These are phyloP conservation scores for Laguncularia racemosa DNA, from an alignment of 345 rosid species.

Conservation along the genomic window DNA sequence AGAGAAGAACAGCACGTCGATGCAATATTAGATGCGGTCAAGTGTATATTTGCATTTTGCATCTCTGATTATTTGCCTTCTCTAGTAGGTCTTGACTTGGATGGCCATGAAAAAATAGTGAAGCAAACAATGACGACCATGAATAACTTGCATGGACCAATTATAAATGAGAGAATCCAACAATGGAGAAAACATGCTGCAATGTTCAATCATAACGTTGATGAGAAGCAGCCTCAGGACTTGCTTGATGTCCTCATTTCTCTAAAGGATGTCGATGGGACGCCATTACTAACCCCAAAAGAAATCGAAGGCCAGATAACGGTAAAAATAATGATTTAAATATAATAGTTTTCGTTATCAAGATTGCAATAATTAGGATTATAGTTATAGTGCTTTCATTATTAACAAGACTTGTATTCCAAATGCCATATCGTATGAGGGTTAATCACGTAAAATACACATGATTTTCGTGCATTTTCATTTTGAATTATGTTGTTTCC, in stretches of 20 bases:
- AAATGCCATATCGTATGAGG: no score
- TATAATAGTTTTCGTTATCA: not conserved
- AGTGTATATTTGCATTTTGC: slow-evolving; percentile 29
- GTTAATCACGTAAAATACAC: no score
- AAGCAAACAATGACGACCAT: slow-evolving; percentile 13
- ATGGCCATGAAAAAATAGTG: slow-evolving; percentile 42
- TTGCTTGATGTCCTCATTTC: slow-evolving; percentile 40
- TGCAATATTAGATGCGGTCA: slow-evolving; percentile 30
- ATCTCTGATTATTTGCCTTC: slow-evolving; percentile 43
- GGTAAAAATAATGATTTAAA: slow-evolving; percentile 17
- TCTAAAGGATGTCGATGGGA: slow-evolving; percentile 20
- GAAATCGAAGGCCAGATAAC: slow-evolving; percentile 37
- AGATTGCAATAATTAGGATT: no score
- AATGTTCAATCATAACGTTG: not conserved
- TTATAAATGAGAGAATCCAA: slow-evolving; percentile 37
- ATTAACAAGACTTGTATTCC: no score
- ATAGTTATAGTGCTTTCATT: no score
- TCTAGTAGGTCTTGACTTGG: slow-evolving; percentile 34
- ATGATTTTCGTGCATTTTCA: no score
- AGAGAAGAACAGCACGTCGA: slow-evolving; percentile 38
- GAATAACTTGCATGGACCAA: slow-evolving; percentile 38
- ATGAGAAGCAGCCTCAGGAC: slow-evolving; percentile 22
- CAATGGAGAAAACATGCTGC: slow-evolving; percentile 11
- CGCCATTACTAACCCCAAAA: slow-evolving; percentile 24
- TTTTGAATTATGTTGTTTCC: no score